These are phyloP conservation scores for Sugiyamaella boreocaroliniensis DNA, from an alignment of 805 yeast genomes.

Conservation along the genomic window DNA sequence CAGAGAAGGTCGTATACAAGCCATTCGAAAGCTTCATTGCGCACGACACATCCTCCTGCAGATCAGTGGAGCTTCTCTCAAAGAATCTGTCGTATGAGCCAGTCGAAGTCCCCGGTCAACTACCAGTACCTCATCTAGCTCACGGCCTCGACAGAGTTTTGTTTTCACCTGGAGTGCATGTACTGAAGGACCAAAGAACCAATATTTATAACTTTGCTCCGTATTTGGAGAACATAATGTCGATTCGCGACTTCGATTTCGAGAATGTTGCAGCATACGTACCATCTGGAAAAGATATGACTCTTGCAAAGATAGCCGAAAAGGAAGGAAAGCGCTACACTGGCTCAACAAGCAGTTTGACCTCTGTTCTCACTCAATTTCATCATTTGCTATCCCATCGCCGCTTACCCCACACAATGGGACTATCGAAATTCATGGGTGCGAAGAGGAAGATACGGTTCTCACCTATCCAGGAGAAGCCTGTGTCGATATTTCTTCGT, in stretches of 20 bases:
- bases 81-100: constrained; percentile 10
- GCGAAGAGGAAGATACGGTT: constrained; percentile 24
- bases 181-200: constrained; percentile 70
- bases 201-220: constrained; percentile 64
- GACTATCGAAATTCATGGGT: constrained; percentile 41
- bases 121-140: constrained; percentile 48
- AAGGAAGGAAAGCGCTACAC: constrained; percentile 38
- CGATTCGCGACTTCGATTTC: constrained; percentile 61
- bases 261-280: constrained; percentile 49
- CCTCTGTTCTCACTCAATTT: constrained; percentile 63
- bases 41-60: neutral
- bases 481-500: constrained; percentile 53
- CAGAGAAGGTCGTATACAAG: neutral
- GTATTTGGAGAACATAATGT: constrained; percentile 50
- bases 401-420: constrained; percentile 43
- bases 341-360: constrained; percentile 87
- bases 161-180: constrained; percentile 77
- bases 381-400: constrained; percentile 63
- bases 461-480: constrained; percentile 42
- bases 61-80: constrained; percentile 5
- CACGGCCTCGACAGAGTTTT: constrained; percentile 66
- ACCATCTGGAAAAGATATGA: constrained; percentile 60
- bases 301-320: constrained; percentile 44
- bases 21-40: constrained; percentile 3
- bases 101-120: constrained; percentile 20